Conservation (phyloP, 441 rosid genomes). For the Arabidopsis lyrata region DNA sequence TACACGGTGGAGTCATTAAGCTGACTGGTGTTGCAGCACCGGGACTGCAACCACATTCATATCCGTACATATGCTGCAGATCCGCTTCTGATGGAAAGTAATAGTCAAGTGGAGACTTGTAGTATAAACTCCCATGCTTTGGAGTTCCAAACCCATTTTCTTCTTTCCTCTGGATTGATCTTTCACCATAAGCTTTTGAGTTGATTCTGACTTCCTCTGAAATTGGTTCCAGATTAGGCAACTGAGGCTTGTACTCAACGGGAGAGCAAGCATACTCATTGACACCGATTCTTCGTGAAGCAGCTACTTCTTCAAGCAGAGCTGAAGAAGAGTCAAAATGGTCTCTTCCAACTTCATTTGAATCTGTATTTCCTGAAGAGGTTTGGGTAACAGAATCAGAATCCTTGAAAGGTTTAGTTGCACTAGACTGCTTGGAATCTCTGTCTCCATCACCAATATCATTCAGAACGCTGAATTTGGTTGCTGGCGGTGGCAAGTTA, state of each 20-base stretch:
- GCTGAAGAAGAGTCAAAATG: conserved; percentile 51
- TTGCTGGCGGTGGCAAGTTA: conserved; percentile 65
- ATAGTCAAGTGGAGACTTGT: conserved; percentile 46
- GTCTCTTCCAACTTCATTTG: conserved; percentile 60
- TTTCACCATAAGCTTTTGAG: conserved; percentile 43
- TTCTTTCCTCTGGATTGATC: conserved; percentile 44
- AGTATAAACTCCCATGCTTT: conserved; percentile 52
- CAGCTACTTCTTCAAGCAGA: conserved; percentile 54
- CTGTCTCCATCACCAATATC: conserved; percentile 50
- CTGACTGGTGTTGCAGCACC: conserved; percentile 55
- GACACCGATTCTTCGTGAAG: conserved; percentile 51
- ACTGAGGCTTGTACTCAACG: conserved; percentile 50
- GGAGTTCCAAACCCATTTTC: conserved; percentile 52
- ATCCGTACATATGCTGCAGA: conserved; percentile 44
- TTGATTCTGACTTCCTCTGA: conserved; percentile 47
- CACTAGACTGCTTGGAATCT: conserved; percentile 49
- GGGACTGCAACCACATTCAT: conserved; percentile 56
- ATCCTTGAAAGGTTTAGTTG: conserved; percentile 49
- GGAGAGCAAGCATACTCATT: conserved; percentile 60
- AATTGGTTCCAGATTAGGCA: conserved; percentile 41
- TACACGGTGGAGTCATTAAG: conserved; percentile 73
- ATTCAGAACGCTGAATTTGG: conserved; percentile 46
- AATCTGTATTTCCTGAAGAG: conserved; percentile 64
- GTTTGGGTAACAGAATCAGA: conserved; percentile 64
- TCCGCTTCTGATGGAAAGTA: conserved; percentile 52